Base-by-base conservation (phyloP, 2,329 filamentous ascomycete genomes). In the Alternaria postmessia region DNA sequence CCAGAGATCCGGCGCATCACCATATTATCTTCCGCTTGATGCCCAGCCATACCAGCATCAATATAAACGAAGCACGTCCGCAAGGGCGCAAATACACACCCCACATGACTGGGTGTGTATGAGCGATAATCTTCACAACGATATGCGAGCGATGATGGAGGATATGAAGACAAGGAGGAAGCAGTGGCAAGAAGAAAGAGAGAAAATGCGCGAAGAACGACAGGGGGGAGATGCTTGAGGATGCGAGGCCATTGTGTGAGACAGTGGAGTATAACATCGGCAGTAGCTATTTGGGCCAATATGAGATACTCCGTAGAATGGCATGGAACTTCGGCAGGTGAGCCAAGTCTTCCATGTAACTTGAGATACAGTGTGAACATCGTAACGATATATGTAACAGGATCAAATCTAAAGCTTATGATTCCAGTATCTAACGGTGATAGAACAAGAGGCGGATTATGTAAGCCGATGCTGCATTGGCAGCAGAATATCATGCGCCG, bases 151-250 rank as follows among this genome's bases (percentile, higher is more conserved):
- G 6, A 41, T 63, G 58, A 39, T 32, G 24, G 39, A 57, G 8
- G 57, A 63, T n/a, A 63, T 63, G 54, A 28, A 41, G 30, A 39
- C 30, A 14, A 63, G 34, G 11, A 57, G 54, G 38, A 20, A 16
- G 20, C 36, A 57, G 46, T 63, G 61, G 61, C 28, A 51, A 9
- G 28, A 55, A 42, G 44, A 61, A 24, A 41, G 60, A 4, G 49
- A 63, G 46, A n/a, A 24, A 18, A 30, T 30, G 54, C 26, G 36
- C 16, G 46, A 49, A n/a, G 32, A 20, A 24, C 16, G 20, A 2
- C 32, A 38, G 3, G 14, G 14, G 12, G 30, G 32, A 8, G 20
- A 36, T 11, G 20, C 46, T 16, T 34, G 1, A 30, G 7, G 49
- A 20, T 9, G 49, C 9, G 18, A 16, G 7, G 30, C 14, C 12